Evolutionary conservation across 257 asterid species (phyloP).

Genomic region (Cynanchum wilfordii): DNA sequence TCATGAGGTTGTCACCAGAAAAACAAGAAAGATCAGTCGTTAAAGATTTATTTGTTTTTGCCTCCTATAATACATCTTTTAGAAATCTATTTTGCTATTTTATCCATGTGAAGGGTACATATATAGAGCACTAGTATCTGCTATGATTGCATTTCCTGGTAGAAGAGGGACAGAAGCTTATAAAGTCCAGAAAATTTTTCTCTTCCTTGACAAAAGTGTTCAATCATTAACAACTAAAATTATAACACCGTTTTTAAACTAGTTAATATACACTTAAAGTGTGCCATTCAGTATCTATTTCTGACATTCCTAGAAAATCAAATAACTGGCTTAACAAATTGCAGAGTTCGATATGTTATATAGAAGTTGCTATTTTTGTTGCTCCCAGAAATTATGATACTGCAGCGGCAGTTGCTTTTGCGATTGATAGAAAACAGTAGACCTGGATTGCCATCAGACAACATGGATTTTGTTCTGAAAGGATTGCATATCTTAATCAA

Average conservation of each 20-base stretch:
- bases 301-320: not conserved
- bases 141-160: not conserved
- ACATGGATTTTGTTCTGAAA: not conserved
- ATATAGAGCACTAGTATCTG: not conserved
- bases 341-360: not conserved
- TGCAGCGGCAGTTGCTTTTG: conserved; percentile 1
- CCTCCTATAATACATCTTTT: not conserved
- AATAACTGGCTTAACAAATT: not conserved
- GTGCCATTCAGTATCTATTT: not conserved
- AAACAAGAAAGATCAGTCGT: not conserved
- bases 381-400: not conserved
- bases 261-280: not conserved
- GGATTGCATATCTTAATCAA: not conserved
- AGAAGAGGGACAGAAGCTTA: not conserved
- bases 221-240: not conserved
- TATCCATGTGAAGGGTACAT: not conserved
- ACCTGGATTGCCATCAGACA: not conserved
- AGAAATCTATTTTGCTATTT: not conserved
- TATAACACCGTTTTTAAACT: not conserved
- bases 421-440: not conserved
- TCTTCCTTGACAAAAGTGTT: not conserved
- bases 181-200: not conserved
- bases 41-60: not conserved
- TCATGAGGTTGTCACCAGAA: not conserved
- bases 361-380: not conserved